These are phyloP conservation scores for Kentomonas sorsogonicus DNA, from an alignment of 208 protist genomes.

Conservation along the genomic window DNA sequence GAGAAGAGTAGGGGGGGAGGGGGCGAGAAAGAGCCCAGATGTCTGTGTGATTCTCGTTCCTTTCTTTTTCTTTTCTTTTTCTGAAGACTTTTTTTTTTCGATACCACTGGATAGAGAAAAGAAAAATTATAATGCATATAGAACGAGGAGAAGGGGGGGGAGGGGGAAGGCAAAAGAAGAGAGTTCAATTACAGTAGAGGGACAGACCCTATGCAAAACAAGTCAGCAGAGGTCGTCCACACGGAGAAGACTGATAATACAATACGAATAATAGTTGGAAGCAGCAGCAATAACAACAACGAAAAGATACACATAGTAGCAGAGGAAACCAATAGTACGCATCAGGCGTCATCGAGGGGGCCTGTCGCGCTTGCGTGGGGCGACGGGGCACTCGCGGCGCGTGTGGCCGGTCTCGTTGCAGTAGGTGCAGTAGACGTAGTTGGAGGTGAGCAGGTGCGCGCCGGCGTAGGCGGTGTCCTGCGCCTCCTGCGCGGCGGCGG, in stretches of 20 bases:
- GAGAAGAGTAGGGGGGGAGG: too few relatives aligned
- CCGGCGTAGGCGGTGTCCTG: slow-evolving; percentile 6
- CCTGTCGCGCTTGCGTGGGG: slow-evolving; percentile 56
- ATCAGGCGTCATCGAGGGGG: slow-evolving; percentile 9
- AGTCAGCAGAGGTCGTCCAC: too few relatives aligned
- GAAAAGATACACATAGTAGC: neutral
- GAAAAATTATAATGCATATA: neutral
- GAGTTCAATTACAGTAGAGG: neutral
- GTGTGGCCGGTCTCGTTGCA: slow-evolving; percentile 79
- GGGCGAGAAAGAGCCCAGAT: too few relatives aligned
- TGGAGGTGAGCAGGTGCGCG: slow-evolving; percentile 40
- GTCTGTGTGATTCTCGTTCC: too few relatives aligned
- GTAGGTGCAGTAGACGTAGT: slow-evolving; percentile 74
- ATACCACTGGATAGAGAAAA: too few relatives aligned
- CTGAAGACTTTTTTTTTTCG: too few relatives aligned
- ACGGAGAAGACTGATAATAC: too few relatives aligned
- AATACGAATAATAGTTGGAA: too few relatives aligned
- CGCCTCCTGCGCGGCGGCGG: neutral
- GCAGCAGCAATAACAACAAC: neutral
- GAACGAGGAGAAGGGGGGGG: neutral
- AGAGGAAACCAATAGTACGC: neutral
- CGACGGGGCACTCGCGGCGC: slow-evolving; percentile 61
- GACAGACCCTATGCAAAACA: neutral
- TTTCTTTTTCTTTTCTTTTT: too few relatives aligned
- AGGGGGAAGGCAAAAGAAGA: neutral